A percentile compares a stretch with the other conserved stretches of the same genome.
Conservation (phyloP, 768 basidiomycete species). For the Mycena pura region DNA sequence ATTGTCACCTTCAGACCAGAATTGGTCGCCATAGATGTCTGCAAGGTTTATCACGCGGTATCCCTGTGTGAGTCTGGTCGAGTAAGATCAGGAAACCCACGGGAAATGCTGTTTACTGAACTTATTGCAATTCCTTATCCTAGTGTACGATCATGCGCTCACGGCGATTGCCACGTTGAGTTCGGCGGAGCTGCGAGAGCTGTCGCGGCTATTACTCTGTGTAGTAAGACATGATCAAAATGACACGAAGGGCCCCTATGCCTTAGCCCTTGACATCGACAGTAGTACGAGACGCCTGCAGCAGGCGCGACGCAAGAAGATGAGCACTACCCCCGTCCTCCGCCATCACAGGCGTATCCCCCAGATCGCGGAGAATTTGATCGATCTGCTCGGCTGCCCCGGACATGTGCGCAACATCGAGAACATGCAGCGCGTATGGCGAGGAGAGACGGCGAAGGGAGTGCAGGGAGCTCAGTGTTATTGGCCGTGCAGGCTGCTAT, state of each 20-base stretch:
- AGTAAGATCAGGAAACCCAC: not conserved
- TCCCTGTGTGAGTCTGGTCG: not conserved
- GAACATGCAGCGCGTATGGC: constrained; percentile 34
- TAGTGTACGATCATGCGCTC: too few species aligned
- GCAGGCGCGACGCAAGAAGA: constrained; percentile 10
- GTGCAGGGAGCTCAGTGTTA: not conserved
- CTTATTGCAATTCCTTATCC: not conserved
- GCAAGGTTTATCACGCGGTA: not conserved
- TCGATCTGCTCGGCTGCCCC: constrained; percentile 30
- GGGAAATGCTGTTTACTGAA: not conserved
- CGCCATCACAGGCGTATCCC: constrained; percentile 24
- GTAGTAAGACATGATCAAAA: not conserved
- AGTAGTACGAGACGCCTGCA: not conserved
- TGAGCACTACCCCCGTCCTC: constrained; percentile 22
- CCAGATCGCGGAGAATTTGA: constrained; percentile 24
- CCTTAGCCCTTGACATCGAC: not conserved
- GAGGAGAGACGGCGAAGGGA: constrained; percentile 25
- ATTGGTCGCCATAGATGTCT: not conserved
- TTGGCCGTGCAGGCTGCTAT: constrained; percentile 1
- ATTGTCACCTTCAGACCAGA: not conserved
- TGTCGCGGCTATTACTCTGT: too few species aligned
- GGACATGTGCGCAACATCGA: constrained; percentile 28
- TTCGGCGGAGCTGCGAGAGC: too few species aligned
- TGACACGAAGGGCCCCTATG: not conserved
- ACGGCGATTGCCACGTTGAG: too few species aligned